Evolutionary conservation across 148 eudicot species (phyloP), one percentile per base, ranked within the genome.

Genomic region (Fallopia convolvulus): DNA sequence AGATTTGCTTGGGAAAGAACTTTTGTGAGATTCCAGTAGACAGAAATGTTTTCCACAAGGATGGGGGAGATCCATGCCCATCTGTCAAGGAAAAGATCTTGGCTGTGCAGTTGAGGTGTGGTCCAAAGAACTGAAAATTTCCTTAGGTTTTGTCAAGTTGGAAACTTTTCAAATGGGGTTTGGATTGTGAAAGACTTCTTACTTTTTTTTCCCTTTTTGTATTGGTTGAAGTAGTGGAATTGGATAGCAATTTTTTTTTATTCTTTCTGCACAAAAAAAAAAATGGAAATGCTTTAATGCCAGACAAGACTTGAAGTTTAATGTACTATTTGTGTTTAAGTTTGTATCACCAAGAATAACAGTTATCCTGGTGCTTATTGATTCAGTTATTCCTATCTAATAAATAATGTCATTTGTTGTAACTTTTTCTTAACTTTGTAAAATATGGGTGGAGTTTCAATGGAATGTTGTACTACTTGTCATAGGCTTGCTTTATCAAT

Each of bases 51-150:
- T 88, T 92, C 12, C 86, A 81, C 44, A 44, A 77, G 3, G 86
- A 76, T 55, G 42, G 75, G 7, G 84, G 75, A 6, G 84, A 82
- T 72, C 7, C 77, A 15, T 93, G 98, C 80, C 86, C 88, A 18
- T 75, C 81, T n/a, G 70, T 80, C 17, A n/a, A 74, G 14, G 15
- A 80, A 0, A 92, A 90, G 80, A 78, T 75, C 15, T 82, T 94
- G 75, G 91, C 94, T 4, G 83, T 92, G 44, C 97, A 94, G 88
- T 87, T 77, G 33, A 80, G 71, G 76, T 93, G 98, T 74, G 88
- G 72, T 21, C 72, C 21, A 53, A 84, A 77, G 71, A 5, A 68
- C 0, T 68, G 21, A 63, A 7, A 47, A n/a, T n/a, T 58, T 8
- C 6, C 7, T 32, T 3, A 63, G 70, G 13, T 68, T 68, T 68